A percentile compares a stretch with the other conserved stretches of the same genome.
Conservation (phyloP, 805 yeast genomes). For the Saturnispora gosingensis region DNA sequence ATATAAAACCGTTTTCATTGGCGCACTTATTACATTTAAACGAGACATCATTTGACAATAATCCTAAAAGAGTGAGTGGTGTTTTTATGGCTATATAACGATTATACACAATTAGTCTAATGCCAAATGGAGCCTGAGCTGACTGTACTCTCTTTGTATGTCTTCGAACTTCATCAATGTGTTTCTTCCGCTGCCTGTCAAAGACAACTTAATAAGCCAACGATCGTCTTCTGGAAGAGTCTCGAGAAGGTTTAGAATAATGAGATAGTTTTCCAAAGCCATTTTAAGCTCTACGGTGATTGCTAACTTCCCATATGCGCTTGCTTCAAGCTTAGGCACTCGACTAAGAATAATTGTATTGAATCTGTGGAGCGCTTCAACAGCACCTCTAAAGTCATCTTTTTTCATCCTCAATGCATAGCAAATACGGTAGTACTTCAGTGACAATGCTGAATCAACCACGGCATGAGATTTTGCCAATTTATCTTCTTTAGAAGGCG, state of each 20-base stretch:
- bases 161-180: slow-evolving; percentile 14
- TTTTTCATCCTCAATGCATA: slow-evolving; percentile 41
- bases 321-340: neutral
- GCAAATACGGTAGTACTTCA: slow-evolving; percentile 40
- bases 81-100: neutral
- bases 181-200: slow-evolving; percentile 4
- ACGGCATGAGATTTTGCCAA: slow-evolving; percentile 13
- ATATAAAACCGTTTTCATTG: neutral
- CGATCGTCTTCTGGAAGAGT: slow-evolving; percentile 31
- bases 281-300: slow-evolving; percentile 14
- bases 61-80: neutral
- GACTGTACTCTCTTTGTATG: slow-evolving; percentile 18
- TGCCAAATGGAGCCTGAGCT: slow-evolving; percentile 1
- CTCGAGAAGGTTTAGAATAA: slow-evolving; percentile 31
- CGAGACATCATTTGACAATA: neutral
- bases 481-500: neutral
- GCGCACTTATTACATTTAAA: slow-evolving; percentile 1
- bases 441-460: slow-evolving; percentile 24
- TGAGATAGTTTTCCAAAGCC: slow-evolving; percentile 30
- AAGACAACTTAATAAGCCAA: slow-evolving; percentile 29
- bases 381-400: slow-evolving; percentile 42
- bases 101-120: neutral
- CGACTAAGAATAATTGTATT: slow-evolving; percentile 21
- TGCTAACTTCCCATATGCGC: slow-evolving; percentile 1
- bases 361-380: slow-evolving; percentile 35